Evolutionary conservation across 2,329 filamentous ascomycete species (phyloP).

Genomic region (Neocucurbitaria cava): DNA sequence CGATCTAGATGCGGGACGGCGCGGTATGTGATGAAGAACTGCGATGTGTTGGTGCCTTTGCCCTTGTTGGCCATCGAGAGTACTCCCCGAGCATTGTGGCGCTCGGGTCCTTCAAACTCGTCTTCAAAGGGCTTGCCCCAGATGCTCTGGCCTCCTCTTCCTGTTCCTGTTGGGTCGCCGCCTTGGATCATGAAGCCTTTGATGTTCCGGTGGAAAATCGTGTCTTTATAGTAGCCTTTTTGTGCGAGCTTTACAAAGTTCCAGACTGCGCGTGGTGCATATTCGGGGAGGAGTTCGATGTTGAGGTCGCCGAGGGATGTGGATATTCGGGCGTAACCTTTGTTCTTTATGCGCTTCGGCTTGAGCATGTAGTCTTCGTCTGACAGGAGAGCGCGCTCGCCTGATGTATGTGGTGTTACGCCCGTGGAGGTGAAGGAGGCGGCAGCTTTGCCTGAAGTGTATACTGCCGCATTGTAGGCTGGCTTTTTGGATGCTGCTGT

Average conservation of each 20-base stretch:
- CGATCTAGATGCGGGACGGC: constrained; percentile 83
- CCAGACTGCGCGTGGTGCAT: constrained; percentile 92
- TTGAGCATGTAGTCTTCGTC: constrained; percentile 98
- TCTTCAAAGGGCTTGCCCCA: constrained; percentile 96
- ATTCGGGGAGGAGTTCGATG: constrained; percentile 88
- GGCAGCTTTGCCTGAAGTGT: constrained; percentile 89
- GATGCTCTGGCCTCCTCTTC: constrained; percentile 85
- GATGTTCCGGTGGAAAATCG: constrained; percentile 92
- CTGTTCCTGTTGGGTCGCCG: constrained; percentile 91
- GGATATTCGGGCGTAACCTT: constrained; percentile 88
- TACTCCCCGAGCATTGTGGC: constrained; percentile 81
- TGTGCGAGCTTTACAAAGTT: constrained; percentile 91
- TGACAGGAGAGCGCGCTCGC: constrained; percentile 82
- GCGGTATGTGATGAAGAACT: constrained; percentile 94
- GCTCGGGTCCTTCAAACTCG: constrained; percentile 87
- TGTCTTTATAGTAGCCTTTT: constrained; percentile 85
- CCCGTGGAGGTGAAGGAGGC: constrained; percentile 96
- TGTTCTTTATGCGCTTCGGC: constrained; percentile 84
- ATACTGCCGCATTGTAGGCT: constrained; percentile 80
- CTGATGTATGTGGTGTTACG: constrained; percentile 88
- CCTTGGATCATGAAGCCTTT: constrained; percentile 98
- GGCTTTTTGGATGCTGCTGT: constrained; percentile 42
- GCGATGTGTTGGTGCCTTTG: constrained; percentile 94
- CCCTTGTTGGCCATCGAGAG: constrained; percentile 98
- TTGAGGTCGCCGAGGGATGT: constrained; percentile 87